Evolutionary conservation across 164 flowering plant species (phyloP), one percentile per base, ranked within the genome.

Genomic region (grape (Vitis vinifera)): DNA sequence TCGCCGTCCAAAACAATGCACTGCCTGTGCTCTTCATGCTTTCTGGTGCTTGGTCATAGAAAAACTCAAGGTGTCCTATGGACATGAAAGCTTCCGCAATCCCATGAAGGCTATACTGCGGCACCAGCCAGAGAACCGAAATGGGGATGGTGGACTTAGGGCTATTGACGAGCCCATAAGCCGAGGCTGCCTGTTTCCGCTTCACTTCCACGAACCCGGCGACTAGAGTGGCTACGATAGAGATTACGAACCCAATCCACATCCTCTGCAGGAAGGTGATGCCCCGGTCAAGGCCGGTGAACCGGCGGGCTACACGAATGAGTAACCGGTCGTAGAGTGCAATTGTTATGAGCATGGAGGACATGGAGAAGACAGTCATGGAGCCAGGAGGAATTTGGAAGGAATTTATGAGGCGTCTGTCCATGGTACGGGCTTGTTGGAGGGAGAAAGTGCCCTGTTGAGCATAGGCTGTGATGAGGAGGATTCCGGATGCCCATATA

Each of bases 51-150:
- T 89, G 94, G 56, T 89, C 94, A 51, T 89, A 89, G 82, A 89
- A 86, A 66, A 89, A 89, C 71, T 89, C 91, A 1, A 89, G 62
- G 63, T 88, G 94, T 1, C 94, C 94, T 10, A 89, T 84, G 0
- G 91, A 86, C 91, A 88, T 89, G 82, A 92, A 92, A 0, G 90
- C 92, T 65, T 89, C 94, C 0, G 96, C 96, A 1, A 90, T 51
- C 8, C 97, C 97, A 68, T 89, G 94, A 1, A 92, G 88, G 17
- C 78, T 62, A 59, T 89, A 88, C 73, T 89, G 96, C 0, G 97
- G 97, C 9, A 82, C 83, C 0, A 92, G 83, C 97, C 97, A 92
- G 49, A 89, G 77, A 14, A 87, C 86, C 0, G 89, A 79, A 4
- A 92, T 81, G 62, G 91, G 92, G 13, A 87, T 61, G 1, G 56